Evolutionary conservation across 2,329 filamentous ascomycete genomes (phyloP).

Genomic region (Fusarium setosum): DNA sequence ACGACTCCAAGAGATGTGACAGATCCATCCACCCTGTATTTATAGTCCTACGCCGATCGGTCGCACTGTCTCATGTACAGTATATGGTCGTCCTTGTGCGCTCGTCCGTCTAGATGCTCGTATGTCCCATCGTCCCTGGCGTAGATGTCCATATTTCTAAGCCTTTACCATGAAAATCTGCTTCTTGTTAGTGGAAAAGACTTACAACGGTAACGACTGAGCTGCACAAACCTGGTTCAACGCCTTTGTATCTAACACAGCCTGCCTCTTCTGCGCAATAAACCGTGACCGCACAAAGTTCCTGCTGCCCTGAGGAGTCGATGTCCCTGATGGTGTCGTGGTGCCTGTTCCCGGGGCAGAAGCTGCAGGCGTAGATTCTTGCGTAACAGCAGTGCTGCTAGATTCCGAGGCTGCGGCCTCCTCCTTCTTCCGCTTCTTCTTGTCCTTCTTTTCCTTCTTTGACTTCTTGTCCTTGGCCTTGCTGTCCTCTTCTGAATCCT

Average conservation of each 20-base stretch:
- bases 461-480: slow-evolving; percentile 49
- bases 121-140: slow-evolving; percentile 1
- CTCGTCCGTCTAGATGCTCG: slow-evolving; percentile 5
- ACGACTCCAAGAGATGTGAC: slow-evolving; percentile 1
- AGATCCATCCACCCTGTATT: neutral
- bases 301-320: slow-evolving; percentile 65
- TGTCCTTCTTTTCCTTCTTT: slow-evolving; percentile 56
- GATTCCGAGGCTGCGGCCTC: slow-evolving; percentile 44
- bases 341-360: slow-evolving; percentile 51
- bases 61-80: neutral
- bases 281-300: slow-evolving; percentile 83
- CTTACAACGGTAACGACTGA: slow-evolving; percentile 53
- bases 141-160: slow-evolving; percentile 26
- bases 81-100: slow-evolving; percentile 3
- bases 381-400: slow-evolving; percentile 19
- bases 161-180: slow-evolving; percentile 78
- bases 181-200: slow-evolving; percentile 5
- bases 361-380: slow-evolving; percentile 40
- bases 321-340: slow-evolving; percentile 55
- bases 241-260: slow-evolving; percentile 82
- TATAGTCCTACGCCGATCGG: neutral
- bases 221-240: slow-evolving; percentile 79
- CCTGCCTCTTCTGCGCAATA: slow-evolving; percentile 89
- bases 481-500: slow-evolving; percentile 40
- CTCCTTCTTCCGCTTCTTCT: slow-evolving; percentile 62